phyloP scores from a whole-genome alignment of 2,329 filamentous ascomycete species.

The Dactylonectria macrodidyma region DNA sequence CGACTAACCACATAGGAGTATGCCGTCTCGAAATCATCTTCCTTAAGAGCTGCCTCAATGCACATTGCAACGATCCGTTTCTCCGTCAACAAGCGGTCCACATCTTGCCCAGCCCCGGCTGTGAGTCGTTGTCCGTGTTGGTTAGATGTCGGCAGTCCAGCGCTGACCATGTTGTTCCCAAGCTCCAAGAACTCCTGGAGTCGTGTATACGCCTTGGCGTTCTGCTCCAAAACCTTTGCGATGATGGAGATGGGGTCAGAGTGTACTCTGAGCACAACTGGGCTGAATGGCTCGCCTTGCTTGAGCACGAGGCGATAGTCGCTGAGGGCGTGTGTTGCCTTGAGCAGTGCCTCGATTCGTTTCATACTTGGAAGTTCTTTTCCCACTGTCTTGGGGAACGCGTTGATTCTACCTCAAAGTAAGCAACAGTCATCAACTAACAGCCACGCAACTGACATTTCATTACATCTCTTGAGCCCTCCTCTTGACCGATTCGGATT shows the following conservation, averaged over 20 bases:
- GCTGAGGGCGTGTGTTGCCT: constrained; percentile 81
- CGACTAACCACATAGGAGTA: constrained; percentile 87
- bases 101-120: constrained; percentile 44
- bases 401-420: constrained; percentile 66
- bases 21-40: constrained; percentile 88
- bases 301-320: constrained; percentile 84
- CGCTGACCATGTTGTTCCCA: constrained; percentile 75
- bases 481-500: constrained; percentile 85
- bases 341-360: constrained; percentile 75
- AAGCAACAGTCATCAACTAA: constrained; percentile 28
- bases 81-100: constrained; percentile 63
- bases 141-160: constrained; percentile 60
- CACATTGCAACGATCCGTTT: constrained; percentile 85
- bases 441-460: constrained; percentile 70
- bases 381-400: constrained; percentile 73
- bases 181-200: constrained; percentile 81
- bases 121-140: constrained; percentile 23
- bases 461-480: constrained; percentile 82
- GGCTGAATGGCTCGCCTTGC: constrained; percentile 84
- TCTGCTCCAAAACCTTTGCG: constrained; percentile 82
- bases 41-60: constrained; percentile 80
- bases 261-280: constrained; percentile 83
- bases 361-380: constrained; percentile 65
- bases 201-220: constrained; percentile 80
- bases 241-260: constrained; percentile 82